Evolutionary conservation across 768 basidiomycete species (phyloP).

Genomic region (Serendipita sp.): DNA sequence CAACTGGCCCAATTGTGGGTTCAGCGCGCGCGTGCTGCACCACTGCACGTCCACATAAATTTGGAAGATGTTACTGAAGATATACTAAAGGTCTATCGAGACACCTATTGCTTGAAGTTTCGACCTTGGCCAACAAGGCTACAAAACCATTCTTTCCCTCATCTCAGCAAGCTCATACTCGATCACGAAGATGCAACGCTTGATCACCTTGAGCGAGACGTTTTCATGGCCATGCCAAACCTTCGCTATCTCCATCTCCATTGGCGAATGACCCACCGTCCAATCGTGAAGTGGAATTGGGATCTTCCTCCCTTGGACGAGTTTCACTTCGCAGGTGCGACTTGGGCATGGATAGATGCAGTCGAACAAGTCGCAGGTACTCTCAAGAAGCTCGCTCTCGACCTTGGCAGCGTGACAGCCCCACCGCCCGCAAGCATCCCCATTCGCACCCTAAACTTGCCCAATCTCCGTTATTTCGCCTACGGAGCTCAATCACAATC

Average conservation of each 20-base stretch:
- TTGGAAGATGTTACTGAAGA: neutral
- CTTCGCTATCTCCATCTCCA: neutral
- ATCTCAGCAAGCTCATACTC: neutral
- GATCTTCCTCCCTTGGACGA: neutral
- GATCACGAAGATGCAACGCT: neutral
- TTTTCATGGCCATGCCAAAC: neutral
- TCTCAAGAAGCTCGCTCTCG: neutral
- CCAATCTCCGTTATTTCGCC: neutral
- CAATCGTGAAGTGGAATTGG: neutral
- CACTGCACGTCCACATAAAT: neutral
- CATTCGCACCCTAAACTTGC: neutral
- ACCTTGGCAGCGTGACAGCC: neutral
- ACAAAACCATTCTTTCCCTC: neutral
- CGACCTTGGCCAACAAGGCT: neutral
- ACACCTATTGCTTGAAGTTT: slow-evolving; percentile 2
- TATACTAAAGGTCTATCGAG: neutral
- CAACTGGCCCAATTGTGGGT: neutral
- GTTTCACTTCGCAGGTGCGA: neutral
- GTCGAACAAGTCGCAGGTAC: neutral
- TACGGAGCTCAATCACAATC: neutral
- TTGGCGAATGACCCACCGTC: neutral
- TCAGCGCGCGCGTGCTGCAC: neutral
- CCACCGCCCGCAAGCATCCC: neutral
- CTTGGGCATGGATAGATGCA: slow-evolving; percentile 1
- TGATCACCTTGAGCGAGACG: neutral